A percentile compares a stretch with the other conserved stretches of the same genome.
Conservation (phyloP, 2,329 filamentous ascomycete genomes). For the Rutstroemia sp. region DNA sequence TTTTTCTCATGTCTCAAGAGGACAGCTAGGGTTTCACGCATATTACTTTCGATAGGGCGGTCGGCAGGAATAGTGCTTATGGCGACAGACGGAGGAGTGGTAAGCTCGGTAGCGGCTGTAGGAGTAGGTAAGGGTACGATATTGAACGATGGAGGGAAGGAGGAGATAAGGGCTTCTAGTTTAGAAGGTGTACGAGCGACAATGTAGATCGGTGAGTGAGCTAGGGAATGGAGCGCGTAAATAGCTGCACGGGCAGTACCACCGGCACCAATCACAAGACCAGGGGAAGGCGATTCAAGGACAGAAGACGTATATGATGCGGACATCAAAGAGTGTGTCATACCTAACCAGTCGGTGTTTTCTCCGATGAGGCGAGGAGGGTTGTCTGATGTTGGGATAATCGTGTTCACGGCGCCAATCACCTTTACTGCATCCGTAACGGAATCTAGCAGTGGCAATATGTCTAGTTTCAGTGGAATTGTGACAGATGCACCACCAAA, state of each 20-base stretch:
- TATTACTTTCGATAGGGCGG: slow-evolving; percentile 64
- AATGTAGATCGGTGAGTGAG: slow-evolving; percentile 79
- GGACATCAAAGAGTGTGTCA: slow-evolving; percentile 62
- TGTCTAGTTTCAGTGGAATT: slow-evolving; percentile 86
- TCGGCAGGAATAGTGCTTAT: slow-evolving; percentile 91
- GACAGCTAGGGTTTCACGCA: slow-evolving; percentile 56
- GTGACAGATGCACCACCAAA: slow-evolving; percentile 96
- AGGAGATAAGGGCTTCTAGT: slow-evolving; percentile 56
- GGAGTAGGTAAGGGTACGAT: slow-evolving; percentile 54
- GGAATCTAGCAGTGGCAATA: slow-evolving; percentile 74
- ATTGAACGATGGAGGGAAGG: slow-evolving; percentile 68
- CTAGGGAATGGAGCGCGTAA: slow-evolving; percentile 77
- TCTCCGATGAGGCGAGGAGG: slow-evolving; percentile 60
- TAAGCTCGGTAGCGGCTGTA: slow-evolving; percentile 41
- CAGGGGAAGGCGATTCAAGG: slow-evolving; percentile 40
- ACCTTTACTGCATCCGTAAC: slow-evolving; percentile 69
- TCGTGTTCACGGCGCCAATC: slow-evolving; percentile 93
- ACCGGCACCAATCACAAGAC: slow-evolving; percentile 81
- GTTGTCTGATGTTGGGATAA: slow-evolving; percentile 51
- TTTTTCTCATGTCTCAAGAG: slow-evolving; percentile 38
- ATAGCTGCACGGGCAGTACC: slow-evolving; percentile 89
- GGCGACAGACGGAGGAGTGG: slow-evolving; percentile 57
- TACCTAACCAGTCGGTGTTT: slow-evolving; percentile 95
- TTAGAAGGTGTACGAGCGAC: slow-evolving; percentile 69
- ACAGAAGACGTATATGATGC: slow-evolving; percentile 20